Evolutionary conservation across 768 basidiomycete genomes (phyloP), one percentile per base, ranked within the genome.

Genomic region (Boletus insuetus): DNA sequence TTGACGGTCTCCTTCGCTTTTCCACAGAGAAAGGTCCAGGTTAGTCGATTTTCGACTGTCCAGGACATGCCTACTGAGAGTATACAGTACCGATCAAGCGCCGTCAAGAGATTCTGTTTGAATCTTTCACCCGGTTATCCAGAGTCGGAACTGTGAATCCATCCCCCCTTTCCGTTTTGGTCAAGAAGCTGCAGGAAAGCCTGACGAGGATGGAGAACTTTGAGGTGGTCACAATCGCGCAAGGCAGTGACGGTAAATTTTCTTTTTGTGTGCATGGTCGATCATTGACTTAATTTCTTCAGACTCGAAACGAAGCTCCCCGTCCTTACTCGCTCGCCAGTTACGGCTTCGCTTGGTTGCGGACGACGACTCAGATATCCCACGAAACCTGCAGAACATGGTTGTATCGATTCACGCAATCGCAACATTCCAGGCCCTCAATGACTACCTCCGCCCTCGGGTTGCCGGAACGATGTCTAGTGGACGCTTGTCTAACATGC

Each of bases 341-440:
- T 75, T 99, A 43, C 88, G 94, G 11, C 82, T 98, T 13, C 87
- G 92, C 20, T 75, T 99, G 16, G 80, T 91, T n/a, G 93, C 94
- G 1, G 87, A 87, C 11, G 93, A 97, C 49, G 91, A 90, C 34
- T 84, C 89, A 0, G 94, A 94, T 60, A 82, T 96, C 20, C 96
- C 97, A 17, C 85, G 87, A 51, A 87, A 82, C 66, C 75, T 91
- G 34, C 89, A 89, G 64, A 94, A 92, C 61, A 91, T 98, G 65
- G 91, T 94, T 38, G 91, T 98, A 20, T 98, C 95, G 8, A 98
- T 98, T 57, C 96, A 98, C 67, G 96, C 95, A 7, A 97, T 98
- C 58, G 96, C 97, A 1, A 98, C 94, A 1, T 94, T 98, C 81
- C 94, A 97, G 69, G 94, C 96, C 1, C 80, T 98, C 31, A 92